Percentiles rank a stretch among this genome's conserved stretches.
These are phyloP conservation scores for Sarcocystis neurona DNA, from an alignment of 169 alveolate genomes.

Conservation along the genomic window DNA sequence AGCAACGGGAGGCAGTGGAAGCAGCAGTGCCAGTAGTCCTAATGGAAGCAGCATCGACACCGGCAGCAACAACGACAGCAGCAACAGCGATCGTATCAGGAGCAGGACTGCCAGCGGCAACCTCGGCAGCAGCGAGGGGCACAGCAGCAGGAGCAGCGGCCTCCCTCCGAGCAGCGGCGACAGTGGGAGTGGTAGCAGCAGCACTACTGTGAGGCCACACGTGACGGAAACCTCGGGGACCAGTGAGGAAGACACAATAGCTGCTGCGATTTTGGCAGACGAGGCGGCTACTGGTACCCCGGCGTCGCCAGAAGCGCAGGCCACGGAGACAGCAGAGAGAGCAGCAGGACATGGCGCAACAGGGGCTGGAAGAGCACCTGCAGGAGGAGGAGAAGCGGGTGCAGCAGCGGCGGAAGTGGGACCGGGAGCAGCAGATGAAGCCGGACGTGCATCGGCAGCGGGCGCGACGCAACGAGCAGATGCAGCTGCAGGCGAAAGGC, in stretches of 20 bases:
- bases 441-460: neutral
- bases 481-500: neutral
- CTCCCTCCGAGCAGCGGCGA: no score
- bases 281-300: no score
- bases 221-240: no score
- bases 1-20: no score
- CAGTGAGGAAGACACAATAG: no score
- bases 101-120: neutral
- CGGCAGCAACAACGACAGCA: neutral
- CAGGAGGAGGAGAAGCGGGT: neutral
- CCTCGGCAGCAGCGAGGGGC: neutral
- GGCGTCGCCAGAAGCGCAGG: no score
- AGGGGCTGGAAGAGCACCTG: neutral
- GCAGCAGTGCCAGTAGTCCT: slow-evolving; percentile 2
- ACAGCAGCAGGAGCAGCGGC: slow-evolving; percentile 22
- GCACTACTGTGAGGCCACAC: no score
- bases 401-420: neutral
- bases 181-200: no score
- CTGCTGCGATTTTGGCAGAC: no score
- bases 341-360: neutral
- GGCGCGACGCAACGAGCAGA: neutral
- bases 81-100: neutral
- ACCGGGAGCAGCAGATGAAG: neutral
- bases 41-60: no score
- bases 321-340: no score